Percentiles rank a stretch among this genome's conserved stretches.
Evolutionary conservation across 768 basidiomycete genomes (phyloP).

Genomic region (Panellus pusillus): DNA sequence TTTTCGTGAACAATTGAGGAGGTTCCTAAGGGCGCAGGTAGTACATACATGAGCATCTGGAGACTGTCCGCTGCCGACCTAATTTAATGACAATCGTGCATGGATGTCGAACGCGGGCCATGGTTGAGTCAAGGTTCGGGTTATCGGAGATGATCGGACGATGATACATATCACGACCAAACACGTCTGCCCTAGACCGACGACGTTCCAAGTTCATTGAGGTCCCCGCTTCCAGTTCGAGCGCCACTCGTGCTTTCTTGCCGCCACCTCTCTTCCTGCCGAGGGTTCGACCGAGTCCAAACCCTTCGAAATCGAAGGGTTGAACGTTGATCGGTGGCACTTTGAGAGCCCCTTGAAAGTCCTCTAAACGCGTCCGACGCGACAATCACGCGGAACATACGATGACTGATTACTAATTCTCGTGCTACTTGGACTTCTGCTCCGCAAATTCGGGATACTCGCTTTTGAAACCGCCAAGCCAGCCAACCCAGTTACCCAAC

Average conservation of each 20-base stretch:
- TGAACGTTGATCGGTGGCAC: constrained; percentile 23
- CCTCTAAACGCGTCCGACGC: constrained; percentile 13
- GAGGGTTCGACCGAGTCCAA: constrained; percentile 29
- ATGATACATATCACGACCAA: no score
- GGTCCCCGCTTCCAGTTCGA: constrained; percentile 25
- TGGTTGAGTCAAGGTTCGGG: constrained; percentile 12
- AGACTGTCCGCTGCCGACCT: constrained; percentile 39
- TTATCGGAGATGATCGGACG: no score
- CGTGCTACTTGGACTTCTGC: no score
- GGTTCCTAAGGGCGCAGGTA: constrained; percentile 56
- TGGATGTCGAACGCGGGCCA: constrained; percentile 32
- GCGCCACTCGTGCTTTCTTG: constrained; percentile 24
- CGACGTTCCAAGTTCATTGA: constrained; percentile 33
- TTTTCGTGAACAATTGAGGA: constrained; percentile 96
- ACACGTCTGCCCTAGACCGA: no score
- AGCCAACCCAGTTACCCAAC: constrained; percentile 26
- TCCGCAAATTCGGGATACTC: constrained; percentile 24
- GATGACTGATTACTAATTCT: no score
- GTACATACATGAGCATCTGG: constrained; percentile 18
- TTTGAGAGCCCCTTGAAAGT: constrained; percentile 26
- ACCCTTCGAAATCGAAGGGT: constrained; percentile 27
- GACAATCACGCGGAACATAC: background rate
- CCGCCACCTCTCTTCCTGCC: constrained; percentile 23
- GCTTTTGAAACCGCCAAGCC: constrained; percentile 25
- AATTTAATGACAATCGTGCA: constrained; percentile 87